Base-by-base conservation (phyloP, 2,329 filamentous ascomycete genomes). In the Aspergillus puulaauensis region DNA sequence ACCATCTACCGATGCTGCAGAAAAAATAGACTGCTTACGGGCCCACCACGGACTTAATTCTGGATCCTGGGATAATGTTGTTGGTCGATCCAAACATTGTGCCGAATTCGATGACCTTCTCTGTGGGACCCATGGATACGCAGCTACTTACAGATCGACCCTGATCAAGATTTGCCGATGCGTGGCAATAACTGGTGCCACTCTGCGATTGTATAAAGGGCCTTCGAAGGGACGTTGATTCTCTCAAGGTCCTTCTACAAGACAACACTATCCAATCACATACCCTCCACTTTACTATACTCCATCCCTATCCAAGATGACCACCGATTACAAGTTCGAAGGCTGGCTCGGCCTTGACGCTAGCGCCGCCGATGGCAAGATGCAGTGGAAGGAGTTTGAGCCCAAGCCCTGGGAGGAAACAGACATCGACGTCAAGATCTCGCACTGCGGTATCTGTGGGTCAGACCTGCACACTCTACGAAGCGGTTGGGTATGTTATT, bases 391-490 rank as follows among this genome's bases (percentile, higher is more conserved):
- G 41, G 71, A 82, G 56, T 88, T 82, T 56, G 77, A 85, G 71
- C 85, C 85, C 41, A 89, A 89, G 77, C 73, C 76, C 19, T 89
- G 85, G 82, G 82, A 85, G 45, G 86, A 89, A 68, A 82, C 79
- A 23, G 85, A 89, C 60, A 73, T 89, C 55, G 86, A 88, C 66
- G 86, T 89, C 63, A 80, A 84, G 67, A 74, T 88, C 62, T 81
- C 82, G 0, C 83, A 87, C 74, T 88, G 84, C 63, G 85, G 86
- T 58, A 81, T 89, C 61, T 89, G 86, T 67, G 86, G 84, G 53
- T 82, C 81, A 0, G 86, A 88, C 62, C 48, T 87, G 35, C 85
- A 87, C 70, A 80, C 74, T 4, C 73, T 87, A 6, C 77, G 79
- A 19, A 83, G 82, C 9, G 84, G 72, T 49, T 75, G 73, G 72